phyloP scores from a whole-genome alignment of 257 asterid genomes.

The Rauvolfia tetraphylla region DNA sequence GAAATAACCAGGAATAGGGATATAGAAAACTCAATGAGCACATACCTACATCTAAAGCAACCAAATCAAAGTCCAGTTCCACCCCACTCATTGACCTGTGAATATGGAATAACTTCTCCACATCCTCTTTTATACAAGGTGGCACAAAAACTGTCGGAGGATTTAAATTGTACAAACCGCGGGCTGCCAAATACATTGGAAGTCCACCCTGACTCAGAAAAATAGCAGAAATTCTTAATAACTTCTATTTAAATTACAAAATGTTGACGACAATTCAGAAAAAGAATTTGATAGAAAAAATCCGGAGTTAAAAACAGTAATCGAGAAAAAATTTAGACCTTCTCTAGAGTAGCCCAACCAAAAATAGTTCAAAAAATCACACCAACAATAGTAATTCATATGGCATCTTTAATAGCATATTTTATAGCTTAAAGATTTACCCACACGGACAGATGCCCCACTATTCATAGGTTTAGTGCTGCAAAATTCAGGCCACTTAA shows the following conservation, averaged over 20 bases:
- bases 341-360: neutral
- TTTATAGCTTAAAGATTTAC: neutral
- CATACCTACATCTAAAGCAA: slow-evolving; percentile 85
- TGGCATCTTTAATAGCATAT: neutral
- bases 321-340: too few species aligned
- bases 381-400: neutral
- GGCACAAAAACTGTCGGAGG: slow-evolving; percentile 94
- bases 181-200: slow-evolving; percentile 93
- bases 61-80: slow-evolving; percentile 72
- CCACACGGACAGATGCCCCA: neutral
- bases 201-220: slow-evolving; percentile 82
- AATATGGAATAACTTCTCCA: slow-evolving; percentile 63
- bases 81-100: slow-evolving; percentile 83
- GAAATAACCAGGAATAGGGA: slow-evolving; percentile 11
- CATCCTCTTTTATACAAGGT: slow-evolving; percentile 79
- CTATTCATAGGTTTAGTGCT: too few species aligned
- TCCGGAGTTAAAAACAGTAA: too few species aligned
- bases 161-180: slow-evolving; percentile 77
- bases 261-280: neutral
- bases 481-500: too few species aligned
- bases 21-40: slow-evolving; percentile 11
- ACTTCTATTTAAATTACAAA: neutral
- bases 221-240: slow-evolving; percentile 14
- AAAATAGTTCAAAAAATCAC: neutral
- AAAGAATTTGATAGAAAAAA: too few species aligned